These are phyloP conservation scores for Claviceps monticola DNA, from an alignment of 2,329 filamentous ascomycete genomes.

Conservation along the genomic window DNA sequence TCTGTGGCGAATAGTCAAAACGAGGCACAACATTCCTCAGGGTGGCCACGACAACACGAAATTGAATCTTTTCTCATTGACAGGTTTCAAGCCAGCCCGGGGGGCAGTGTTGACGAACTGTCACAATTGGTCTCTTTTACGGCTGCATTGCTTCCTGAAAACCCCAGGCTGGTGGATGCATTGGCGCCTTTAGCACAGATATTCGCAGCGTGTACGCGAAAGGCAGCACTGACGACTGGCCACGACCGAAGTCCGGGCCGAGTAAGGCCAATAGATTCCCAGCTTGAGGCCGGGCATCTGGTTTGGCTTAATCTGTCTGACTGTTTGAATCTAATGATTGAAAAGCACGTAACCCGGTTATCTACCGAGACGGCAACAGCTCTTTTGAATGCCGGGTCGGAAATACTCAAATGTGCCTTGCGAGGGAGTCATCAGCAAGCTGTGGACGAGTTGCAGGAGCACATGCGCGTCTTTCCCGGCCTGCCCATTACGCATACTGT, in stretches of 20 bases:
- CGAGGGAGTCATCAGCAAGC: constrained; percentile 23
- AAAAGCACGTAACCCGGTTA: constrained; percentile 41
- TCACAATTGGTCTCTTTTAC: constrained; percentile 28
- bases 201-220: constrained; percentile 18
- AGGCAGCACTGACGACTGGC: constrained; percentile 13
- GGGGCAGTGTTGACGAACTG: constrained; percentile 30
- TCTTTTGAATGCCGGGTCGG: constrained; percentile 27
- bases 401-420: constrained; percentile 30
- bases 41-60: constrained; percentile 9
- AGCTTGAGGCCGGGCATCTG: constrained; percentile 25
- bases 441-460: constrained; percentile 12
- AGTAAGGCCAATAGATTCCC: constrained; percentile 14
- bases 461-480: constrained; percentile 18
- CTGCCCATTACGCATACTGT: constrained; percentile 25
- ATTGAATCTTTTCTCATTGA: constrained; percentile 24
- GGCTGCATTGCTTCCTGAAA: constrained; percentile 26
- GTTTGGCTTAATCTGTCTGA: constrained; percentile 30
- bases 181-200: constrained; percentile 25
- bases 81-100: constrained; percentile 26
- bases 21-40: constrained; percentile 5
- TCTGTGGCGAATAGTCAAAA: constrained; percentile 6
- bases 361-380: constrained; percentile 27
- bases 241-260: constrained; percentile 9
- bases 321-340: constrained; percentile 32
- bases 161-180: constrained; percentile 33